Evolutionary conservation across 139 green algal species (phyloP).

Genomic region (Dunaliella primolecta): DNA sequence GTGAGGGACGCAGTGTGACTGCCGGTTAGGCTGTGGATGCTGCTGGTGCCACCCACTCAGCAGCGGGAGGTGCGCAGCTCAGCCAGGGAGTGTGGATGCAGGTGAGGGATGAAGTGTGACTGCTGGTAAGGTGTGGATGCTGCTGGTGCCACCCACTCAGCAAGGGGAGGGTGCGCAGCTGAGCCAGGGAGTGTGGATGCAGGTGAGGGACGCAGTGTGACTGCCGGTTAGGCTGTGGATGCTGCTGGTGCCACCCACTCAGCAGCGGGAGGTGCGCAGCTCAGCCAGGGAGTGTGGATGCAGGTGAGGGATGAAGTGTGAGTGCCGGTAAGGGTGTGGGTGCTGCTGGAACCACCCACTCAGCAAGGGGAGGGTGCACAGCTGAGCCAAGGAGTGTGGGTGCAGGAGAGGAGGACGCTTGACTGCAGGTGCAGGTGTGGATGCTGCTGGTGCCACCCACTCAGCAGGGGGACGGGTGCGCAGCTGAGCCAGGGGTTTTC

Average conservation of each 20-base stretch:
- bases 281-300: background rate
- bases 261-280: background rate
- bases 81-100: background rate
- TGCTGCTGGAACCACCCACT: background rate
- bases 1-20: too few species aligned
- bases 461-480: too few species aligned
- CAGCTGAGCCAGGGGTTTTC: too few species aligned
- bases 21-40: too few species aligned
- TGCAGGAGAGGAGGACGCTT: too few species aligned
- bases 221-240: background rate
- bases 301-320: too few species aligned
- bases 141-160: background rate
- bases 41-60: too few species aligned
- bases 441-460: too few species aligned
- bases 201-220: too few species aligned
- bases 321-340: background rate
- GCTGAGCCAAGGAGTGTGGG: background rate
- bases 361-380: background rate
- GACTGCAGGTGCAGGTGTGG: too few species aligned
- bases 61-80: too few species aligned
- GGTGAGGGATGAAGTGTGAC: too few species aligned
- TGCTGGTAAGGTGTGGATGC: background rate
- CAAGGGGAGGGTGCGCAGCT: background rate
- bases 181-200: background rate
- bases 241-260: background rate